Evolutionary conservation across 148 eudicot species (phyloP).

Genomic region (Camellia granthamiana): DNA sequence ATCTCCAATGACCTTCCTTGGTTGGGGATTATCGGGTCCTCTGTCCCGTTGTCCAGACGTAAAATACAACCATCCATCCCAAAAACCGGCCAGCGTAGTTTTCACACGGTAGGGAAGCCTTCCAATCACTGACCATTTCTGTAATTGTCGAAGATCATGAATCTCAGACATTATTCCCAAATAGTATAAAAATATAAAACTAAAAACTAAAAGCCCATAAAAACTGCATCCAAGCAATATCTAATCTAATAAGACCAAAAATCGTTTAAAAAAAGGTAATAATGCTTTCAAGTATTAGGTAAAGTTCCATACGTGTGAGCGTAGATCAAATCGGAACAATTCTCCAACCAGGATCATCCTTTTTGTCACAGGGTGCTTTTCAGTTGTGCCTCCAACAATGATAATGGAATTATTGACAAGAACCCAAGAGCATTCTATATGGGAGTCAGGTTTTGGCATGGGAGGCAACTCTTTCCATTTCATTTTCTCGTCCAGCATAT

Average conservation of each 20-base stretch:
- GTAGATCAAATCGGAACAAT: constrained; percentile 67
- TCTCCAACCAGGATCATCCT: constrained; percentile 86
- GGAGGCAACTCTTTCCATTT: constrained; percentile 91
- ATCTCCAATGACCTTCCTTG: constrained; percentile 37
- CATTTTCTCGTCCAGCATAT: constrained; percentile 90
- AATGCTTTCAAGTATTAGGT: not conserved
- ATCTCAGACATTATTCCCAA: not conserved
- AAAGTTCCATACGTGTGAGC: constrained; percentile 50
- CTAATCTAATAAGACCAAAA: not conserved
- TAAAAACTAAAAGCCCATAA: too few species aligned
- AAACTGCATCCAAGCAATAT: too few species aligned
- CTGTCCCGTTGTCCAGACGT: constrained; percentile 51
- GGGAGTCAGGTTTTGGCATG: constrained; percentile 98
- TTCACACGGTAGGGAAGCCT: constrained; percentile 42
- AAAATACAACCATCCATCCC: constrained; percentile 52
- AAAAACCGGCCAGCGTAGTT: constrained; percentile 46
- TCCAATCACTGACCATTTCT: constrained; percentile 49
- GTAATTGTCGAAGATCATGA: not conserved
- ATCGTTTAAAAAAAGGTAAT: not conserved
- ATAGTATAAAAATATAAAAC: not conserved
- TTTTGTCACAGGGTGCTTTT: constrained; percentile 89
- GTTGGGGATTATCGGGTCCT: constrained; percentile 43
- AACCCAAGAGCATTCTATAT: constrained; percentile 93
- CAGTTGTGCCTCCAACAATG: constrained; percentile 96
- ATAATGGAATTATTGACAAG: constrained; percentile 69